Conservation (phyloP, 139 green algal species). For the Chlamydomonas incerta region DNA sequence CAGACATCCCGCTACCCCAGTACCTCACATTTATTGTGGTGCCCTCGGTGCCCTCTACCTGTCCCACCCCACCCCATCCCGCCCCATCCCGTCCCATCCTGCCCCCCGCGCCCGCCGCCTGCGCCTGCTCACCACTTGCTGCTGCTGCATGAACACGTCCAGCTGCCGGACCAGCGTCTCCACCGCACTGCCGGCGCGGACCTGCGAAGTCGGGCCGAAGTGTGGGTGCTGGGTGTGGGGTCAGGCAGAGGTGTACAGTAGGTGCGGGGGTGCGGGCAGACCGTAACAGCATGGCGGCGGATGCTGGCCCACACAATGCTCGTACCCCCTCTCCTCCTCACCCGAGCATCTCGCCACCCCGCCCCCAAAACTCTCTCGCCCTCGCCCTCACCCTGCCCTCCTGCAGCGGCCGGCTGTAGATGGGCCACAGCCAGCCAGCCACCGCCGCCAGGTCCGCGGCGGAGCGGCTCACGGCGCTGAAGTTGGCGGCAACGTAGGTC, state of each 20-base stretch:
- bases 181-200: not conserved
- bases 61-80: too few species aligned
- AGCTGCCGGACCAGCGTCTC: slow-evolving; percentile 12
- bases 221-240: not conserved
- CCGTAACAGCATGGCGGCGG: too few species aligned
- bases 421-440: slow-evolving; percentile 22
- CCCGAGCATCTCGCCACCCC: too few species aligned
- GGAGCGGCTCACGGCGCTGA: slow-evolving; percentile 4
- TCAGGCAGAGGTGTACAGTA: not conserved
- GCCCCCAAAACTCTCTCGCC: too few species aligned
- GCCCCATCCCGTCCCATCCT: too few species aligned
- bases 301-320: too few species aligned
- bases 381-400: slow-evolving; percentile 14
- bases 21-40: too few species aligned
- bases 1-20: too few species aligned
- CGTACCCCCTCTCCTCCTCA: too few species aligned
- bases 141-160: slow-evolving; percentile 24
- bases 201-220: too few species aligned
- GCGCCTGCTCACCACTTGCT: not conserved
- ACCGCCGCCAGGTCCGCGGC: slow-evolving; percentile 27
- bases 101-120: too few species aligned
- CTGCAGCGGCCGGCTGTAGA: slow-evolving; percentile 30
- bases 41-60: too few species aligned
- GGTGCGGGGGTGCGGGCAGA: not conserved
- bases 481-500: slow-evolving; percentile 13